Evolutionary conservation across 345 rosid genomes (phyloP).

Genomic region (Geranium brycei): DNA sequence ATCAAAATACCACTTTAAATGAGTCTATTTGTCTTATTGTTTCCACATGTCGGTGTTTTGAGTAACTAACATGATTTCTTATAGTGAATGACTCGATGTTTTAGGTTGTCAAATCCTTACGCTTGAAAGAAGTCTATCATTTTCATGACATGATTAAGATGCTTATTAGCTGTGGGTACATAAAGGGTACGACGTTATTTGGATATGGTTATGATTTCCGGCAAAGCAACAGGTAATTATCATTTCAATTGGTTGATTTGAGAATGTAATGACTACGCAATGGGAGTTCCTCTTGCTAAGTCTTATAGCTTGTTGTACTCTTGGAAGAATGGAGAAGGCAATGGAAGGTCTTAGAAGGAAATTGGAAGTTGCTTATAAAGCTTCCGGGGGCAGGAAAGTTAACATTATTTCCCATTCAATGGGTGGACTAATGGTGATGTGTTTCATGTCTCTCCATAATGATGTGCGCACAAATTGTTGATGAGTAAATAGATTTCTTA

Average conservation of each 20-base stretch:
- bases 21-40: no score
- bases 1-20: no score
- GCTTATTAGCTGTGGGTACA: constrained; percentile 59
- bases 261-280: no score
- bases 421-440: constrained; percentile 70
- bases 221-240: constrained; percentile 65
- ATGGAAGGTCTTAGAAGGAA: constrained; percentile 52
- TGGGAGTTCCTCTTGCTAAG: no score
- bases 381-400: constrained; percentile 63
- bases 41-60: no score
- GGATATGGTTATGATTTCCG: constrained; percentile 90
- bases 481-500: constrained; percentile 8
- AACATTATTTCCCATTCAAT: constrained; percentile 74
- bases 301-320: not conserved
- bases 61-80: no score
- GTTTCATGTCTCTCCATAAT: constrained; percentile 57
- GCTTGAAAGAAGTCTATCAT: constrained; percentile 58
- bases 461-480: constrained; percentile 35
- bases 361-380: constrained; percentile 60
- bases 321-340: constrained; percentile 46
- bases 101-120: constrained; percentile 52
- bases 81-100: constrained; percentile 8
- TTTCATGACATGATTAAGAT: constrained; percentile 87
- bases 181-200: constrained; percentile 69
- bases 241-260: no score